Evolutionary conservation across 148 eudicot genomes (phyloP).

Genomic region (Nepenthes gracilis): DNA sequence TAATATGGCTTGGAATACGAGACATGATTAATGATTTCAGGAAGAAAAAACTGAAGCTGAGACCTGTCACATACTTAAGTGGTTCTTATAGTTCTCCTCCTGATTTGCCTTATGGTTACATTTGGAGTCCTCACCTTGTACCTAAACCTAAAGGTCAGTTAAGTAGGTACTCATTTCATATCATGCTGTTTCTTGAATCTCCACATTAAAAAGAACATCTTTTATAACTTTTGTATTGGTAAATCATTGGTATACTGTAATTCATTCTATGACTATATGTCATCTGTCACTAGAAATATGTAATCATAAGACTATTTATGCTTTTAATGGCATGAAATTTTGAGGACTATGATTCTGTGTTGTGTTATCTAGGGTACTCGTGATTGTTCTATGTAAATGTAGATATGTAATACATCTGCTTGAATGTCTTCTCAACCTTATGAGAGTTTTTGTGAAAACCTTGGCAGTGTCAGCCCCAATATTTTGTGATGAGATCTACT

Average conservation of each 20-base stretch:
- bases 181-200: neutral
- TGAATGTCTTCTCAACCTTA: too few relatives aligned
- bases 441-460: too few relatives aligned
- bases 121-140: conserved; percentile 94
- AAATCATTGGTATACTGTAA: neutral
- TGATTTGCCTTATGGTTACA: conserved; percentile 73
- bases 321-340: too few relatives aligned
- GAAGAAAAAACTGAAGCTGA: conserved; percentile 75
- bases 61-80: conserved; percentile 73
- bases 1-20: conserved; percentile 90
- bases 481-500: too few relatives aligned
- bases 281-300: too few relatives aligned
- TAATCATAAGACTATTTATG: too few relatives aligned
- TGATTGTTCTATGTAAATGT: too few relatives aligned
- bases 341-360: too few relatives aligned
- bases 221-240: neutral
- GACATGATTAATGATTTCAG: conserved; percentile 80
- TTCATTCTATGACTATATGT: neutral
- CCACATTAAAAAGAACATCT: neutral
- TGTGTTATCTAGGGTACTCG: too few relatives aligned
- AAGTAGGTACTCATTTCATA: neutral
- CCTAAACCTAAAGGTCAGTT: conserved; percentile 83
- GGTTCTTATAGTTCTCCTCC: conserved; percentile 45
- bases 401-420: too few relatives aligned
- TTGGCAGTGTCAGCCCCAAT: too few relatives aligned